Base-by-base conservation (phyloP, 257 asterid genomes). In the Perilla frutescens region DNA sequence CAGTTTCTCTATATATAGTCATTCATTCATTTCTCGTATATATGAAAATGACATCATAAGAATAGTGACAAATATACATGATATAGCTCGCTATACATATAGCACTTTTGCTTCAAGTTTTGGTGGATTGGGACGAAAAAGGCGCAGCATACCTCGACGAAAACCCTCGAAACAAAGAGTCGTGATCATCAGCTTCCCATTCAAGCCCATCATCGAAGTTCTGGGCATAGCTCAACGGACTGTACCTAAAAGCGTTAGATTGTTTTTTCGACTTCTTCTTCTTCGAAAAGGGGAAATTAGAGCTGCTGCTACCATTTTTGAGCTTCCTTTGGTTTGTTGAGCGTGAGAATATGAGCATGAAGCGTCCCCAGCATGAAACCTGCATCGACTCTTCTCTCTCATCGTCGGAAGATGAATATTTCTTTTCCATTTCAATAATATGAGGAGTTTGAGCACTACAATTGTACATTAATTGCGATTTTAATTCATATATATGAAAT, bases 301-400 rank as follows among this genome's bases (percentile, higher is more conserved):
- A 45, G 32, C 60, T 7, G 47, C 39, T 11, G 55, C 56, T 31
- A 31, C 43, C 32, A 26, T 54, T 12, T 15, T 40, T 31, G 6
- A 7, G 55, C 34, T 40, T 43, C 2, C 15, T 55, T 10, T 29
- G 56, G 43, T 70, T 70, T 57, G 12, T 44, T 44, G 49, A 54
- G 50, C 58, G 8, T 7, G 73, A 66, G 14, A 74, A 44, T 47
- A 65, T 11, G 13, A 32, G 68, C 49, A 6, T 65, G 48, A 74
- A 36, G 7, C 78, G 78, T 4, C 78, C 78, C 78, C 78, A 74
- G 36, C 78, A 74, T 20, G 78, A 74, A 34, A 56, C 11, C 44
- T 20, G 26, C 26, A 44, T 44, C 37, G 37, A 34, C 58, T 65
- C 78, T 54, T 73, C 64, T 62, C 37, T 40, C 29, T 55, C 15